phyloP scores from a whole-genome alignment of 2,329 filamentous ascomycete species.

The Fusarium pseudonygamai region DNA sequence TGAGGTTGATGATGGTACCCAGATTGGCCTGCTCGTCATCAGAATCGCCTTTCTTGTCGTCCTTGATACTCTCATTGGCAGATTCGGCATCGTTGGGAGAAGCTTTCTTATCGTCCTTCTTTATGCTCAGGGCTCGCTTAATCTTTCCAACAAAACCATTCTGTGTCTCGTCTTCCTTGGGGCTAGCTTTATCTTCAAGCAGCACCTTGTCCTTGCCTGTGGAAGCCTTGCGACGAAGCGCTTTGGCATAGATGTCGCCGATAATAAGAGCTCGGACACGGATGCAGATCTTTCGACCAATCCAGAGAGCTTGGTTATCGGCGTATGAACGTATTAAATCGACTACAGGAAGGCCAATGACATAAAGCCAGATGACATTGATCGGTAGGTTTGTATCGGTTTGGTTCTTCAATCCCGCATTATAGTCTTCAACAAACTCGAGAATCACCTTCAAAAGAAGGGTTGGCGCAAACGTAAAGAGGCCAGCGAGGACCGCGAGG shows the following conservation, averaged over 20 bases:
- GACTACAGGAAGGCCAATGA: slow-evolving; percentile 86
- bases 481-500: slow-evolving; percentile 81
- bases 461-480: slow-evolving; percentile 92
- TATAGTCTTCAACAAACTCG: slow-evolving; percentile 89
- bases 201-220: slow-evolving; percentile 79
- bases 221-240: slow-evolving; percentile 87
- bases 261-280: slow-evolving; percentile 93
- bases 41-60: slow-evolving; percentile 47
- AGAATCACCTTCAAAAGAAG: slow-evolving; percentile 90
- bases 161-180: slow-evolving; percentile 48
- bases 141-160: slow-evolving; percentile 58
- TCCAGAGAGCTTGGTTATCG: slow-evolving; percentile 89
- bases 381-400: slow-evolving; percentile 67
- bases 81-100: slow-evolving; percentile 48
- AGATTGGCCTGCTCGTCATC: slow-evolving; percentile 84
- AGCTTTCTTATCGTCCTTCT: slow-evolving; percentile 61
- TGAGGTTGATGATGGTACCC: slow-evolving; percentile 98
- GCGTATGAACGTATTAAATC: slow-evolving; percentile 83
- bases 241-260: slow-evolving; percentile 97
- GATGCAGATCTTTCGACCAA: slow-evolving; percentile 94
- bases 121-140: slow-evolving; percentile 69
- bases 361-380: slow-evolving; percentile 96
- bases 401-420: slow-evolving; percentile 56
- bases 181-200: slow-evolving; percentile 60
- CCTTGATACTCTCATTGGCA: slow-evolving; percentile 48